A percentile compares a stretch with the other conserved stretches of the same genome.
Conservation (phyloP, 306 rosid genomes). For the Vicia sativa region DNA sequence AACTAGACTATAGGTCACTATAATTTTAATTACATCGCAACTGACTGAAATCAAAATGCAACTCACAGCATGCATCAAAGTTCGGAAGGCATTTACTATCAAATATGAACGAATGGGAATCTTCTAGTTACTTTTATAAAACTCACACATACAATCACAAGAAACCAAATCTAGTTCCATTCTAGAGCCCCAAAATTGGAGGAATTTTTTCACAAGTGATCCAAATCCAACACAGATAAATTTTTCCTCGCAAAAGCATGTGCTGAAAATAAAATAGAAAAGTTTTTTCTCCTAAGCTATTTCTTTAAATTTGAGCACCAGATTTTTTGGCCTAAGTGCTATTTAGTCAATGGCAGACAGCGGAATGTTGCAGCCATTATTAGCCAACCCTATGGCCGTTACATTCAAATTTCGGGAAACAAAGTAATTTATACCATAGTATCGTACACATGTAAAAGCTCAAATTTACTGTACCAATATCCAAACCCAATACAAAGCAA, state of each 20-base stretch:
- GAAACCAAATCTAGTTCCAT: neutral
- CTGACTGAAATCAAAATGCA: constrained; percentile 1
- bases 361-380: neutral
- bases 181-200: constrained; percentile 3
- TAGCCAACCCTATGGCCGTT: neutral
- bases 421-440: neutral
- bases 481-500: neutral
- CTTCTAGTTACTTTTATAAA: constrained; percentile 1
- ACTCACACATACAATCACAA: neutral
- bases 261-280: neutral
- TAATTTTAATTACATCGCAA: neutral
- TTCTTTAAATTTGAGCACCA: neutral
- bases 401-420: neutral
- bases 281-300: neutral
- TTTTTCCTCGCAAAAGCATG: neutral
- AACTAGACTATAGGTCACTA: neutral
- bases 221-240: constrained; percentile 7
- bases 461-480: neutral
- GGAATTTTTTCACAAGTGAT: constrained; percentile 7
- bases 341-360: neutral
- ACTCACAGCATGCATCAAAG: neutral
- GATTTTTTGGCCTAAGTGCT: neutral
- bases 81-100: constrained; percentile 2
- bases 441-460: neutral
- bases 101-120: neutral